These are phyloP conservation scores for Pythium inflatum DNA, from an alignment of 352 stramenopile genomes.

Conservation along the genomic window DNA sequence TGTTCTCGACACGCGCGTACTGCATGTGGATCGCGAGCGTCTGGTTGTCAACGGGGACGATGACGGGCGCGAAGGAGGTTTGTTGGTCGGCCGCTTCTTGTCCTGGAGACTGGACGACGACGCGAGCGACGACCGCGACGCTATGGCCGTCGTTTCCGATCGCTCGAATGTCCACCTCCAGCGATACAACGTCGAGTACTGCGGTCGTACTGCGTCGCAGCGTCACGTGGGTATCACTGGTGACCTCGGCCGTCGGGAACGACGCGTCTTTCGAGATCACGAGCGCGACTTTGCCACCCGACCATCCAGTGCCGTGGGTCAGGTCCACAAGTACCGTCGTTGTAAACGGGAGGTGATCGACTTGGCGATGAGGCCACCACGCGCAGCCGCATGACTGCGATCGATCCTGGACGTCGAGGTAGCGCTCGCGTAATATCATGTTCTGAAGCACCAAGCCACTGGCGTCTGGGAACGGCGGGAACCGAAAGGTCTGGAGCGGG, in stretches of 20 bases:
- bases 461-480: slow-evolving; percentile 40
- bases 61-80: not conserved
- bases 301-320: not conserved
- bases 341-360: slow-evolving; percentile 25
- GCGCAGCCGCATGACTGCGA: slow-evolving; percentile 4
- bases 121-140: not conserved
- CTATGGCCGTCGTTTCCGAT: not conserved
- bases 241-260: not conserved
- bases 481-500: slow-evolving; percentile 61
- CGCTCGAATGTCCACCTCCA: slow-evolving; percentile 11
- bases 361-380: slow-evolving; percentile 28
- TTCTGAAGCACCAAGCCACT: slow-evolving; percentile 17
- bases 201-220: not conserved
- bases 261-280: slow-evolving; percentile 14
- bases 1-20: slow-evolving; percentile 25
- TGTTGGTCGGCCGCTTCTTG: not conserved
- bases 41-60: slow-evolving; percentile 2
- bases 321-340: slow-evolving; percentile 10
- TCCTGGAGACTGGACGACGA: not conserved
- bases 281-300: slow-evolving; percentile 11
- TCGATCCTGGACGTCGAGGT: slow-evolving; percentile 8
- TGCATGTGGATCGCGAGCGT: slow-evolving; percentile 7
- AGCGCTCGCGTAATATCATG: not conserved
- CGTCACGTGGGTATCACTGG: not conserved
- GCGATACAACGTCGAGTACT: not conserved